A percentile compares a stretch with the other conserved stretches of the same genome.
Evolutionary conservation across 495 filamentous ascomycete species (phyloP).

Genomic region (Diplogelasinospora grovesii): DNA sequence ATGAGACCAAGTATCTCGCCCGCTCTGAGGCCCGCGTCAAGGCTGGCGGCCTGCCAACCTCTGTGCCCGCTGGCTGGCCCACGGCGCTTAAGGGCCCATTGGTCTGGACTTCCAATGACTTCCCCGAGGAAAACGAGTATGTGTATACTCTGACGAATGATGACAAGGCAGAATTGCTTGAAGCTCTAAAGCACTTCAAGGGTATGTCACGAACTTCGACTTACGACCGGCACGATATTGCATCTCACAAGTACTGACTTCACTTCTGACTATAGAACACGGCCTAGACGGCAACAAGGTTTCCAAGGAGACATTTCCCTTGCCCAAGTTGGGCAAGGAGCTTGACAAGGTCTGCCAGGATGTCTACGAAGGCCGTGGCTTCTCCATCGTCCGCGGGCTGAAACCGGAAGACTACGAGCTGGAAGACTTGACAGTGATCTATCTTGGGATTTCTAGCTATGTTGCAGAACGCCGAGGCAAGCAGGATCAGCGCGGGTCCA

Average conservation of each 20-base stretch:
- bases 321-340: conserved; percentile 12
- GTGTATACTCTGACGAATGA: conserved; percentile 16
- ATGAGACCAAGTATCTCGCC: conserved; percentile 17
- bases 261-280: background rate
- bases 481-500: conserved; percentile 21
- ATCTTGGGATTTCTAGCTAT: conserved; percentile 21
- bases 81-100: conserved; percentile 15
- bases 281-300: conserved; percentile 16
- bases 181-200: conserved; percentile 15
- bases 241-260: no score
- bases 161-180: conserved; percentile 18
- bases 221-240: background rate
- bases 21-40: conserved; percentile 12
- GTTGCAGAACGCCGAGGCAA: conserved; percentile 15
- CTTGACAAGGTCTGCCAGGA: conserved; percentile 14
- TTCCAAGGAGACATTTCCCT: conserved; percentile 15
- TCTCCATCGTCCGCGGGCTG: conserved; percentile 46
- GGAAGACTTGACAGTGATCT: conserved; percentile 16
- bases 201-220: background rate
- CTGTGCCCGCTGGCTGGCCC: conserved; percentile 17
- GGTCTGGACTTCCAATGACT: conserved; percentile 13
- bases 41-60: conserved; percentile 15
- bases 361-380: conserved; percentile 41
- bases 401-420: conserved; percentile 25
- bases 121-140: conserved; percentile 16